Percentiles rank a stretch among this genome's conserved stretches.
phyloP scores from a whole-genome alignment of 2,329 filamentous ascomycete genomes.

The Plenodomus biglobosus region DNA sequence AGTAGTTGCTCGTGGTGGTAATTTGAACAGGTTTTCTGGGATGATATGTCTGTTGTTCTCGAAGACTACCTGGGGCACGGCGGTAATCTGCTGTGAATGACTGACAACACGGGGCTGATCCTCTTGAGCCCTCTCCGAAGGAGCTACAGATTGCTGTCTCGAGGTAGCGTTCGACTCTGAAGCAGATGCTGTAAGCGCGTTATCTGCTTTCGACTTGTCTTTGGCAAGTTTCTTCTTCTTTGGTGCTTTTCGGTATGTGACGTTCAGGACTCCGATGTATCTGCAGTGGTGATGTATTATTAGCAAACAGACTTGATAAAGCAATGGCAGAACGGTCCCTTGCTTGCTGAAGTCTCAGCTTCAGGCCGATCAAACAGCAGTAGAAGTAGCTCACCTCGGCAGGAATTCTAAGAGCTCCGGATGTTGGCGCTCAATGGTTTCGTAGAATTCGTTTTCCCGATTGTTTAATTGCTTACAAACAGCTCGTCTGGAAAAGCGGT shows the following conservation, averaged over 20 bases:
- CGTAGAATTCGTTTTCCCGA: conserved; percentile 97
- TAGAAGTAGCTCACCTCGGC: conserved; percentile 60
- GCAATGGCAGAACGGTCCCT: conserved; percentile 21
- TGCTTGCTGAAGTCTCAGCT: conserved; percentile 48
- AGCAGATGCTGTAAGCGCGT: conserved; percentile 10
- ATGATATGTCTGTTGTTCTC: conserved; percentile 94
- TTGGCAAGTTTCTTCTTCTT: conserved; percentile 58
- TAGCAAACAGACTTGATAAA: conserved; percentile 28
- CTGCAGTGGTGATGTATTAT: conserved; percentile 52
- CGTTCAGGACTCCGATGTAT: conserved; percentile 96
- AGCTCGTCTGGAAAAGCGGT: conserved; percentile 90
- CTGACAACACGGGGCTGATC: conserved; percentile 57
- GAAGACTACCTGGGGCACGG: conserved; percentile 87
- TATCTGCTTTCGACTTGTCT: conserved; percentile 32
- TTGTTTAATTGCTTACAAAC: conserved; percentile 99
- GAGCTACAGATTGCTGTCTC: conserved; percentile 18
- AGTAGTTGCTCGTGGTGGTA: conserved; percentile 51
- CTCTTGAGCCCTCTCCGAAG: conserved; percentile 13
- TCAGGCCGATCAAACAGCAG: conserved; percentile 26
- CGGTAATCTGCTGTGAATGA: conserved; percentile 74
- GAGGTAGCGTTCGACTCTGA: conserved; percentile 20
- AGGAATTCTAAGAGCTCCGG: conserved; percentile 87
- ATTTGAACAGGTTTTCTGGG: conserved; percentile 76
- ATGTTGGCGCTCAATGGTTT: conserved; percentile 88
- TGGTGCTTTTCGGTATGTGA: conserved; percentile 84